phyloP scores from a whole-genome alignment of 768 basidiomycete species.

The Trametopsis cervina region DNA sequence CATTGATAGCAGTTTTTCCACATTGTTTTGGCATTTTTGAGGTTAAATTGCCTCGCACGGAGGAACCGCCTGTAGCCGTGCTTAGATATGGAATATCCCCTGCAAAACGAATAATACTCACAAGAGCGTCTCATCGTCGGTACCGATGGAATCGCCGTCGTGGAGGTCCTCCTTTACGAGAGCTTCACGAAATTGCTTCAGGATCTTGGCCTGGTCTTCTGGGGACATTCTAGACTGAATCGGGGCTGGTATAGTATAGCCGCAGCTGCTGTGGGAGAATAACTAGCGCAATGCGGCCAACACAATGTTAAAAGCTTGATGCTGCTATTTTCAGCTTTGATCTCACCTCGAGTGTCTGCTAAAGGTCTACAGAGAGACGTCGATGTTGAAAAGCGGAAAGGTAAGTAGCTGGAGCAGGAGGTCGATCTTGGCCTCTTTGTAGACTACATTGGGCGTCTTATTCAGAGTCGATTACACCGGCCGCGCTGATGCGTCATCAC shows the following conservation, averaged over 20 bases:
- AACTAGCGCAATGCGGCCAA: background rate
- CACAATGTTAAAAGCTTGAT: no score
- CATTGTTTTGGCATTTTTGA: conserved; percentile 57
- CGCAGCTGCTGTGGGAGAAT: background rate
- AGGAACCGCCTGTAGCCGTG: conserved; percentile 54
- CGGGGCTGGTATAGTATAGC: background rate
- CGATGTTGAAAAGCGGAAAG: background rate
- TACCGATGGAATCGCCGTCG: conserved; percentile 48
- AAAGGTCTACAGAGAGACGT: background rate
- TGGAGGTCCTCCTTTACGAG: conserved; percentile 46
- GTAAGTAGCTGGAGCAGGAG: background rate
- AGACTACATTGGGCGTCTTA: background rate
- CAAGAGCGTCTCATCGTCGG: conserved; percentile 54
- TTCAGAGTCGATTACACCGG: background rate
- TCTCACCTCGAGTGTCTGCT: no score
- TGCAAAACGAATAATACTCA: conserved; percentile 22
- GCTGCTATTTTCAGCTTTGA: background rate
- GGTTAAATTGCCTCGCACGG: conserved; percentile 61
- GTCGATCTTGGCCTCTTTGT: background rate
- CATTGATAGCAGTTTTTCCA: conserved; percentile 60
- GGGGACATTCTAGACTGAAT: conserved; percentile 15
- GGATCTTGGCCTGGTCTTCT: conserved; percentile 27
- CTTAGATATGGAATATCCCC: background rate
- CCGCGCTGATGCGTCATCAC: background rate
- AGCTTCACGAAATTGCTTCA: conserved; percentile 45